Percentiles rank a stretch among this genome's conserved stretches.
phyloP scores from a whole-genome alignment of 148 eudicot genomes.

The Nepenthes mirabilis region DNA sequence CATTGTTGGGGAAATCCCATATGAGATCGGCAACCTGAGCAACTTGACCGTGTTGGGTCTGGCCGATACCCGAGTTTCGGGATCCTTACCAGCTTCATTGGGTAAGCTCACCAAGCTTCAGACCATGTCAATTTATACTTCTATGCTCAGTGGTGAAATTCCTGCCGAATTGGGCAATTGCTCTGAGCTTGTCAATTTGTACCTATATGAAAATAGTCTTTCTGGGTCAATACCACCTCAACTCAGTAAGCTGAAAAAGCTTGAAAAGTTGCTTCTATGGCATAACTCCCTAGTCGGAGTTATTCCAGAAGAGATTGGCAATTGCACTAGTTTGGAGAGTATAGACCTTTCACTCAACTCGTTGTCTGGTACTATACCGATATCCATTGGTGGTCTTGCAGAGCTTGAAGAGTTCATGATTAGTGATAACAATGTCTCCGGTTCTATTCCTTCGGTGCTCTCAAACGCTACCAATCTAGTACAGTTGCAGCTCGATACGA shows the following conservation, averaged over 20 bases:
- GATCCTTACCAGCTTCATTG: slow-evolving; percentile 32
- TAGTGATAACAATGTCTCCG: slow-evolving; percentile 66
- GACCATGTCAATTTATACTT: slow-evolving; percentile 51
- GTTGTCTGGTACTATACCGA: slow-evolving; percentile 51
- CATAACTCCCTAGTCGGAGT: slow-evolving; percentile 47
- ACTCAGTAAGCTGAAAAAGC: slow-evolving; percentile 42
- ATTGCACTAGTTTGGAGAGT: slow-evolving; percentile 39
- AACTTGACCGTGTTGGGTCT: slow-evolving; percentile 42
- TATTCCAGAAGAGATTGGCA: slow-evolving; percentile 60
- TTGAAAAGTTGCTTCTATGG: slow-evolving; percentile 52
- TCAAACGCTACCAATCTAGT: slow-evolving; percentile 34
- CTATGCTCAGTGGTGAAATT: slow-evolving; percentile 57
- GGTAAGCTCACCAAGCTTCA: slow-evolving; percentile 45
- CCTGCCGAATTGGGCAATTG: slow-evolving; percentile 63
- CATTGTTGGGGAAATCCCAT: slow-evolving; percentile 38
- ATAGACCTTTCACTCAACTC: slow-evolving; percentile 62
- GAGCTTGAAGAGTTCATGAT: slow-evolving; percentile 63
- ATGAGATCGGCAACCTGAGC: slow-evolving; percentile 27
- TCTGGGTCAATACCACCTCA: slow-evolving; percentile 56
- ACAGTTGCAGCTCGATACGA: slow-evolving; percentile 61
- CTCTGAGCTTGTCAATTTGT: slow-evolving; percentile 52
- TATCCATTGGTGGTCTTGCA: slow-evolving; percentile 37
- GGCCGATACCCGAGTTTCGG: slow-evolving; percentile 50
- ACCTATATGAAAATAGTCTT: slow-evolving; percentile 52
- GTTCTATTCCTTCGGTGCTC: slow-evolving; percentile 51